Evolutionary conservation across 371 early-diverging fungal genomes (phyloP), one percentile per base, ranked within the genome.

Genomic region (Haplosporangium sp.): DNA sequence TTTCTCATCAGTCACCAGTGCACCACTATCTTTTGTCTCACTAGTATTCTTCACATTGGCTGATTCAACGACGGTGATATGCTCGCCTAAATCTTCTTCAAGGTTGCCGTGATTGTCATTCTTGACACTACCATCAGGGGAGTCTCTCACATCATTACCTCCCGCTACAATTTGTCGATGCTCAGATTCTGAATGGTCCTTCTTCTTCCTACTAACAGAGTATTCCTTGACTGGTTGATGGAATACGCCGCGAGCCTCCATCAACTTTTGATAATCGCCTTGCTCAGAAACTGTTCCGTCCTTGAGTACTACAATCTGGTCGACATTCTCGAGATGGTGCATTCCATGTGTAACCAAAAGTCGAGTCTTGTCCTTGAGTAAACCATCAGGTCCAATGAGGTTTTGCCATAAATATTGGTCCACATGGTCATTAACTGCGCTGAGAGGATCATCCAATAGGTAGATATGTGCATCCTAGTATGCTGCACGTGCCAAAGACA

Each of bases 351-450:
- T 44, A 8, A 44, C 44, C 61, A 98, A 84, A 17, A 98, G 69
- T 27, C 97, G 91, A 11, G 96, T 91, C 72, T 95, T 94, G 74
- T 85, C 83, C 42, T 88, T 86, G 58, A 98, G 86, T 15, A 97
- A 70, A 39, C 97, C 96, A 4, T 90, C 78, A 5, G 94, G 91
- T 13, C 96, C 94, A 73, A 97, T 84, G 10, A 94, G 92, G 40
- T 94, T 68, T 34, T 91, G 89, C 83, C 96, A 95, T 34, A 97
- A 88, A 76, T 89, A 89, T 35, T 85, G 82, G 4, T 44, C 44
- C 8, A 44, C 44, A 44, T 44, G 44, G 44, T 4, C 44, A 44
- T 44, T 9, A 9, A 44, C 44, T 2, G 44, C 44, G 9, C 44
- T 44, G 44, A 44, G 44, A 44, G 44, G 44, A 9, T 44, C 44